These are phyloP conservation scores for Xylogone sp. DNA, from an alignment of 2,329 filamentous ascomycete genomes.

Conservation along the genomic window DNA sequence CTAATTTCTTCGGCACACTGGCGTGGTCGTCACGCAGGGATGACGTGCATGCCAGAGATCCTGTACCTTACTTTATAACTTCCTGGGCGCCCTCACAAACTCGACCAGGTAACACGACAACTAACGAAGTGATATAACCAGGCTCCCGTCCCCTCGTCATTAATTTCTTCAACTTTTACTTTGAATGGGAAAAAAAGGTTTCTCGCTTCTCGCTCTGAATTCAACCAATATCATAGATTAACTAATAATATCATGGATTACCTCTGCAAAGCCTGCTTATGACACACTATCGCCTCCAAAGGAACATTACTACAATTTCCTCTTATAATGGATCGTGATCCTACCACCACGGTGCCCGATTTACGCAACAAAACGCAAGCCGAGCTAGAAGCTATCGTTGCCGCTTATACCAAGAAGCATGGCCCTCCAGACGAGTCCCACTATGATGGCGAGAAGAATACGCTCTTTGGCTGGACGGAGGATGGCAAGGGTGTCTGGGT, in stretches of 20 bases:
- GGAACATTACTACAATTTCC: background rate
- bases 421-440: constrained; percentile 1
- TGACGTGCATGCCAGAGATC: too few relatives aligned
- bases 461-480: constrained; percentile 1
- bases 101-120: too few relatives aligned
- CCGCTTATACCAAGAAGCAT: background rate
- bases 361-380: background rate
- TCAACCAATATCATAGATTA: background rate
- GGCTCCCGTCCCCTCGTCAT: background rate
- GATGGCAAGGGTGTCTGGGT: background rate
- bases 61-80: too few relatives aligned
- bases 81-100: too few relatives aligned
- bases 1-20: too few relatives aligned
- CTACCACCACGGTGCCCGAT: constrained; percentile 1
- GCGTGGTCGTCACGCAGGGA: too few relatives aligned
- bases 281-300: background rate
- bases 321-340: background rate
- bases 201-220: background rate
- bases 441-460: constrained; percentile 1
- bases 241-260: background rate
- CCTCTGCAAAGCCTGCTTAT: background rate
- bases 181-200: background rate
- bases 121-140: too few relatives aligned
- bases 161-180: background rate
- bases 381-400: background rate